These are phyloP conservation scores for Xeromyces bisporus DNA, from an alignment of 495 filamentous ascomycete genomes.

Conservation along the genomic window DNA sequence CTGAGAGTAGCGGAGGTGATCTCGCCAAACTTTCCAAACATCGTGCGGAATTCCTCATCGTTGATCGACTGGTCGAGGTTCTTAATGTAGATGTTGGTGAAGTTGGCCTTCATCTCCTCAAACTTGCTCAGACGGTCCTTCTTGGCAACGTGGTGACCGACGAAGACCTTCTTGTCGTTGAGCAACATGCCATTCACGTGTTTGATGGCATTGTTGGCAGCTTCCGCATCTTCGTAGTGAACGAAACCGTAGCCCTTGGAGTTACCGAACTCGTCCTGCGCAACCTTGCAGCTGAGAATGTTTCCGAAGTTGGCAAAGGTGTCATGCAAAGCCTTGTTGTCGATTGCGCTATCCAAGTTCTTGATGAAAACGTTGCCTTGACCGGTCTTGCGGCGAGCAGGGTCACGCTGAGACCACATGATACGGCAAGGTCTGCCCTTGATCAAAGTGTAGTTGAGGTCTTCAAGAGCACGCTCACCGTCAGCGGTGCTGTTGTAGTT, in stretches of 20 bases:
- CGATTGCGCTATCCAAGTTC: slow-evolving; percentile 94
- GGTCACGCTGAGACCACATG: slow-evolving; percentile 99
- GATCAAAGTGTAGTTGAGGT: slow-evolving; percentile 99
- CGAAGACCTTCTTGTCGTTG: slow-evolving; percentile 99
- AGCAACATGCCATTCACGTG: slow-evolving; percentile 98
- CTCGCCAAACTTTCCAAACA: slow-evolving; percentile 83
- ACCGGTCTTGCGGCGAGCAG: slow-evolving; percentile 95
- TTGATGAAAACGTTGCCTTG: slow-evolving; percentile 99
- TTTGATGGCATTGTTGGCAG: slow-evolving; percentile 93
- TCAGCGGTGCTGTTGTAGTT: slow-evolving; percentile 98
- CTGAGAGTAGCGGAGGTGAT: slow-evolving; percentile 93
- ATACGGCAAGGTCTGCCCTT: slow-evolving; percentile 98
- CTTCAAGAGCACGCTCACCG: slow-evolving; percentile 94
- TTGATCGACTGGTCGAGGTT: slow-evolving; percentile 77
- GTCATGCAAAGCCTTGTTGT: slow-evolving; percentile 99
- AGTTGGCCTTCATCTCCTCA: slow-evolving; percentile 99
- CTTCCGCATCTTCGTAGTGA: slow-evolving; percentile 98
- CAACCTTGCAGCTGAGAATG: slow-evolving; percentile 98
- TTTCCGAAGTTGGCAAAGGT: slow-evolving; percentile 98
- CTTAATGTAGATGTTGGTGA: slow-evolving; percentile 99
- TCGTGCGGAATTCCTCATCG: slow-evolving; percentile 83
- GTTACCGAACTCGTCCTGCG: slow-evolving; percentile 85
- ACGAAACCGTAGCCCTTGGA: slow-evolving; percentile 99
- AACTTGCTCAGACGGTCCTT: slow-evolving; percentile 99
- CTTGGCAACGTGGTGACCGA: slow-evolving; percentile 98